phyloP scores from a whole-genome alignment of 345 rosid genomes.

The Populus tremula region DNA sequence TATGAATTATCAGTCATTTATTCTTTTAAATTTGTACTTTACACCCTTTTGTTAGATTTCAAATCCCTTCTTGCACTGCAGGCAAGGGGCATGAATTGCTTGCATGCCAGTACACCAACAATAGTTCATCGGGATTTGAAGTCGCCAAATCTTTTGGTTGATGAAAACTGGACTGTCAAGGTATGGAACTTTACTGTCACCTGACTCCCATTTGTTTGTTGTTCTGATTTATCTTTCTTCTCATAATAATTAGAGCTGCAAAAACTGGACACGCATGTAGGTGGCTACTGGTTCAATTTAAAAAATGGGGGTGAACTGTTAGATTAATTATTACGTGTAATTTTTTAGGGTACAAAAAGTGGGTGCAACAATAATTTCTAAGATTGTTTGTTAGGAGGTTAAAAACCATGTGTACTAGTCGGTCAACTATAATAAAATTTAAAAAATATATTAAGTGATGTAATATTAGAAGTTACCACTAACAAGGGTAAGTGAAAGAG shows the following conservation, averaged over 20 bases:
- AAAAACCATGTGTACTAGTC: background rate
- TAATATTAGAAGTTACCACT: background rate
- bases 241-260: background rate
- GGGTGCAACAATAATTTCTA: background rate
- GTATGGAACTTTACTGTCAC: constrained; percentile 29
- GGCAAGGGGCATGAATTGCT: constrained; percentile 99
- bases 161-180: constrained; percentile 98
- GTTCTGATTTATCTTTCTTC: constrained; percentile 3
- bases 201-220: background rate
- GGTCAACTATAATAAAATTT: background rate
- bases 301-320: background rate
- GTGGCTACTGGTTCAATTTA: background rate
- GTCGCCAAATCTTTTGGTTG: constrained; percentile 97
- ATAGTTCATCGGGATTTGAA: constrained; percentile 98
- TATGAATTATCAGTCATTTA: constrained; percentile 31
- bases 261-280: background rate
- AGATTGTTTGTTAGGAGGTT: background rate
- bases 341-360: background rate
- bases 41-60: background rate
- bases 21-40: background rate
- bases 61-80: constrained; percentile 31
- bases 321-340: background rate
- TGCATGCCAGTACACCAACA: constrained; percentile 90
- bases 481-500: background rate
- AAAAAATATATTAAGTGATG: background rate